These are phyloP conservation scores for Knoxia roxburghii DNA, from an alignment of 257 asterid species.

Conservation along the genomic window DNA sequence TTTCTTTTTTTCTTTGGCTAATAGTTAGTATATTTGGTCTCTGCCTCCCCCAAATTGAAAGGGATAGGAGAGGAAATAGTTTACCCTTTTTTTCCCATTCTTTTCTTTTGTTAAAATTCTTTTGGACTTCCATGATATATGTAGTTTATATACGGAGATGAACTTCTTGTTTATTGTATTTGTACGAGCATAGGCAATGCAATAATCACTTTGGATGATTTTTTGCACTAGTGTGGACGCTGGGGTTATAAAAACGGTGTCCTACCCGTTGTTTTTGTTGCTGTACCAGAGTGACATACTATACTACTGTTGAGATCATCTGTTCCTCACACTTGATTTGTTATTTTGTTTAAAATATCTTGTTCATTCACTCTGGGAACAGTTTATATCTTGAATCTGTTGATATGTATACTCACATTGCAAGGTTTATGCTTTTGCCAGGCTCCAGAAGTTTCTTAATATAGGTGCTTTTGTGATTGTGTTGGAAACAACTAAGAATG, in stretches of 20 bases:
- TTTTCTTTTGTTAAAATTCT: no score
- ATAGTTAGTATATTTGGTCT: no score
- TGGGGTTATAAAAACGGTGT: not conserved
- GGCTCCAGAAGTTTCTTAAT: conserved; percentile 13
- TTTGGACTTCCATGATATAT: no score
- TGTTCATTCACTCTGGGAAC: not conserved
- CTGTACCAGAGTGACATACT: not conserved
- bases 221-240: not conserved
- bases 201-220: no score
- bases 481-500: conserved; percentile 34
- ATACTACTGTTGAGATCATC: not conserved
- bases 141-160: no score
- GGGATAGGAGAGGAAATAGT: no score
- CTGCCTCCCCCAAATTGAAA: no score
- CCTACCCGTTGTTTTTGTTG: no score
- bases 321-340: not conserved
- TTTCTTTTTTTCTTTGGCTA: no score
- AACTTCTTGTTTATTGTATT: no score
- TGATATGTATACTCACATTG: not conserved
- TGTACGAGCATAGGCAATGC: no score
- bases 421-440: conserved; percentile 13
- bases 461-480: conserved; percentile 20
- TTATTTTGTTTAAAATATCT: not conserved
- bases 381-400: not conserved
- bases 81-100: no score